Base-by-base conservation (phyloP, 768 basidiomycete species). In the Xanthoconium purpureum region DNA sequence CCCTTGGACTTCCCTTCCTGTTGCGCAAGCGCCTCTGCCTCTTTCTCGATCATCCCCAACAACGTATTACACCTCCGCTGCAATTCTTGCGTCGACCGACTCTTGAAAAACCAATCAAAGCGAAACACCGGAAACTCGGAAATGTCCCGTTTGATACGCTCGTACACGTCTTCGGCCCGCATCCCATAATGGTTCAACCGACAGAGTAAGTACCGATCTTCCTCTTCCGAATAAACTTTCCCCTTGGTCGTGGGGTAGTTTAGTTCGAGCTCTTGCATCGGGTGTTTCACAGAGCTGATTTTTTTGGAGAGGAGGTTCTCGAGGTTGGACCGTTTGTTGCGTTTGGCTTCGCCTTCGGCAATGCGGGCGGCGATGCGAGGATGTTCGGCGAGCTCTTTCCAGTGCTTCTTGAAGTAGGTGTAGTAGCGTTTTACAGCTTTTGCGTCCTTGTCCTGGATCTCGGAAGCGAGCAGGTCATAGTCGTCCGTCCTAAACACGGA, bases 71-170 rank as follows among this genome's bases (percentile, higher is more conserved):
- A 97, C 52, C 96, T 76, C 60, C 96, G 77, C 66, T 88, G 85
- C 54, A 98, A 74, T 73, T 98, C 96, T 65, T 91, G 87, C 3
- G 92, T 86, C 12, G 89, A 91, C 52, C 96, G 77, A 61, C 91
- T 93, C 78, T 96, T 95, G 80, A 94, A 89, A 77, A 97, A 98
- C 96, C 94, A 98, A 67, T 98, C 94, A 65, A 98, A 98, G 20
- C 95, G 80, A 77, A 98, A 99, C 14, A 95, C 89, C 2, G 96
- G 95, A 73, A 94, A 98, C 74, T 98, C 95, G 15, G 85, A 88
- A 60, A 98, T 94, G 72, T 98, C 96, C 71, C 88, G 85, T 82
- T 96, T 97, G 74, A 98, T 97, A 51, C 87, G 76, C 66, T 99
- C 96, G 66, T 94, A 97, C 28, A 93, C 89, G 64, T 97, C 94